Conservation (phyloP, 192 early-diverging fungal genomes). For the Umbelopsis vinacea region DNA sequence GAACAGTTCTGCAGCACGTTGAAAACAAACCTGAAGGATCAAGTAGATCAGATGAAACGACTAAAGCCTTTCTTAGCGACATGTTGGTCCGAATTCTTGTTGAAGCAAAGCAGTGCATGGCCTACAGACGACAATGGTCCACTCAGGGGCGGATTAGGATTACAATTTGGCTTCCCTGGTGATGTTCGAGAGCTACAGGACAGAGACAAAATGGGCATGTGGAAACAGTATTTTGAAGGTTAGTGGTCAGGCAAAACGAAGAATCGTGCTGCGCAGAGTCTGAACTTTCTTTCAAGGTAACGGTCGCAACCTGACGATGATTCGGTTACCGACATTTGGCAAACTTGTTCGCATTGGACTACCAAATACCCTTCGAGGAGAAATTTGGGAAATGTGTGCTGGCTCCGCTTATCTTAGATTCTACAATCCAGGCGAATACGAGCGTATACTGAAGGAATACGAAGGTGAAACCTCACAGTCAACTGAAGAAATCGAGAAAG, state of each 20-base stretch:
- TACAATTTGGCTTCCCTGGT: constrained; percentile 75
- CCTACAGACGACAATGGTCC: constrained; percentile 51
- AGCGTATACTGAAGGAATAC: constrained; percentile 64
- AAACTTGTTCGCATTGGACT: constrained; percentile 83
- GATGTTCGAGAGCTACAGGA: constrained; percentile 59
- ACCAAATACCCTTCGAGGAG: constrained; percentile 81
- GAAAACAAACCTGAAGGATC: constrained; percentile 70
- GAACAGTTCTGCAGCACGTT: constrained; percentile 85
- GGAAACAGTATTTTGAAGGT: constrained; percentile 54
- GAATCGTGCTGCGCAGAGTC: too few species aligned
- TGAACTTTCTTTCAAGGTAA: constrained; percentile 41
- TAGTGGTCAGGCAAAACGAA: too few species aligned
- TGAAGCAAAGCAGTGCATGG: constrained; percentile 48
- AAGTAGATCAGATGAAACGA: constrained; percentile 80
- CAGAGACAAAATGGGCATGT: constrained; percentile 34
- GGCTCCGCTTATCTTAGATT: constrained; percentile 83
- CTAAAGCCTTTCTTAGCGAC: constrained; percentile 79
- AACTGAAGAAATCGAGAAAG: constrained; percentile 92
- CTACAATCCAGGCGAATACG: constrained; percentile 81
- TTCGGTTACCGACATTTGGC: constrained; percentile 79
- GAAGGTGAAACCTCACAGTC: constrained; percentile 66
- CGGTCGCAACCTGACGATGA: constrained; percentile 82
- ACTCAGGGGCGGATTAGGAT: constrained; percentile 66
- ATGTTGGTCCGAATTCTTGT: constrained; percentile 81
- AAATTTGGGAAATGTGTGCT: constrained; percentile 88